Evolutionary conservation across 2,329 filamentous ascomycete genomes (phyloP), one percentile per base, ranked within the genome.

Genomic region (Ophiocordyceps camponoti-rufipedis): DNA sequence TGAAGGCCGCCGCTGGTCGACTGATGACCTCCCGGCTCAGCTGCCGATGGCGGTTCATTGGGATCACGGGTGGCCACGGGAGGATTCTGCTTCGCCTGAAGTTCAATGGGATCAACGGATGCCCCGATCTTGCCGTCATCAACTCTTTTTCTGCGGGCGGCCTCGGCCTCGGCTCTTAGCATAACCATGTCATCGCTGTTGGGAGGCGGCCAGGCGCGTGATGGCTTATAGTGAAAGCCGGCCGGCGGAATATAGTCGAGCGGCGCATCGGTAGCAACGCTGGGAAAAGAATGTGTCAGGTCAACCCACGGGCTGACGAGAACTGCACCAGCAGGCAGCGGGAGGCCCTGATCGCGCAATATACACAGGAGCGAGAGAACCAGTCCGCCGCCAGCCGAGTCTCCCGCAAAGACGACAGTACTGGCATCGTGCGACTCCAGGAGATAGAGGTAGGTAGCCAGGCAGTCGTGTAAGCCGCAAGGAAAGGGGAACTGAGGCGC

Each of bases 301-400:
- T 98, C 91, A 9, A 89, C 87, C 91, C 91, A 98, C 1, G 91
- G 91, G 44, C 86, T 94, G 44, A 96, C 84, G 39, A 96, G 68
- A 41, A 96, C 80, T 5, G 83, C 88, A 1, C 91, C 91, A 2
- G 91, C 88, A 1, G 91, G 91, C 28, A 95, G 62, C 6, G 89
- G 83, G 13, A 94, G 68, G 0, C 80, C 82, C 57, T 83, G 82
- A 56, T 96, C 88, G 50, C 91, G 78, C 49, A 96, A 62, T 2
- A 78, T 75, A 29, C 93, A 82, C 46, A 98, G 63, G 62, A 95
- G 70, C 19, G 74, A 82, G 51, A 95, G 53, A 0, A 88, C 75
- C 85, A 96, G 91, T 10, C 89, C 91, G 33, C 80, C 91, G 23
- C 91, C 91, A 0, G 91, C 91, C 10, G 89, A 95, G 57, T 98